Base-by-base conservation (phyloP, 1,284 basidiomycete species). In the Cryptococcus sp. region DNA sequence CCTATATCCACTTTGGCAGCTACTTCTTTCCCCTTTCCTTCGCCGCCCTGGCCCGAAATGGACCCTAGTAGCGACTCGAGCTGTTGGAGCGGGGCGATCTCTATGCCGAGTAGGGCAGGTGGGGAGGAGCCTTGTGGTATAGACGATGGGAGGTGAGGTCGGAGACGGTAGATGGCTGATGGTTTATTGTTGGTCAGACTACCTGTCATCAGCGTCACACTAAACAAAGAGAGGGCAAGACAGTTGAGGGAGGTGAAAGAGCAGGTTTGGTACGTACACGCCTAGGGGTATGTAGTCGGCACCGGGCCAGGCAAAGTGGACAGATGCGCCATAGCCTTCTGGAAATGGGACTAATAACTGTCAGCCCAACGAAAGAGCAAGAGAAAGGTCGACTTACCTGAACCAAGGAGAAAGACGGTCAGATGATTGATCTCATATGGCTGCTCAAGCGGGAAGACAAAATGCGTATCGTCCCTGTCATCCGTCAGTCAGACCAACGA, bases 121-220 rank as follows among this genome's bases (percentile, higher is more conserved):
- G 50, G 74, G 65, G 9, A 79, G 1, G 51, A 36, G 38, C 38
- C 43, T 18, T 57, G 51, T 2, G 52, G 42, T 2, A 51, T 43
- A 16, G 54, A 50, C 5, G 66, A n/a, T 1, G 69, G 65, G 23
- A 69, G 40, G 78, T 82, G 43, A 79, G 66, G 83, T 9, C 85
- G 81, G 16, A 94, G 78, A 16, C 88, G 85, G 75, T 92, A 94
- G 62, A 95, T 91, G 1, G 89, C 85, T 1, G 88, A 92, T 0
- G 90, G 90, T 65, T 93, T 93, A 19, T 86, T 83, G 67, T 92
- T 92, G 2, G 89, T 90, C 32, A 95, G 77, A 77, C 89, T 92
- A 57, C 4, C 48, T 26, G 34, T 42, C n/a, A n/a, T n/a, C n/a
- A n/a, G n/a, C n/a, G n/a, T n/a, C n/a, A n/a, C n/a, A n/a, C n/a